Conservation (phyloP, 331 rosid species). For the Telfairia occidentalis region DNA sequence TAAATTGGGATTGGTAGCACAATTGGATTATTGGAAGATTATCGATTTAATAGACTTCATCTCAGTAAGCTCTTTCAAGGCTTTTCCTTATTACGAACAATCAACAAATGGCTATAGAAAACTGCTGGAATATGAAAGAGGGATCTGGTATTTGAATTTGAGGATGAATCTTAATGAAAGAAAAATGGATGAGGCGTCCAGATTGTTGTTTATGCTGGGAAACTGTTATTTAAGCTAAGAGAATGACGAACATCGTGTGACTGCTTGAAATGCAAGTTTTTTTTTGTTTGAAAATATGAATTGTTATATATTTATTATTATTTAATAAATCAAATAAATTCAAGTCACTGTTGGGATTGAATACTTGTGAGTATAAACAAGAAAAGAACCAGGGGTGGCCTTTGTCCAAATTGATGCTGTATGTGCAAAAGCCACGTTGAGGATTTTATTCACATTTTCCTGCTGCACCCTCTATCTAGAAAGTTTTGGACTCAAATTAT, state of each 20-base stretch:
- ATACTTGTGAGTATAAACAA: background rate
- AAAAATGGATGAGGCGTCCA: background rate
- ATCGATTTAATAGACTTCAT: background rate
- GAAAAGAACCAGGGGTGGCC: background rate
- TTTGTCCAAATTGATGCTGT: background rate
- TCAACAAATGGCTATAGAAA: background rate
- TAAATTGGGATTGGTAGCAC: background rate
- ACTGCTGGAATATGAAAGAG: background rate
- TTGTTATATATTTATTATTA: too few species aligned
- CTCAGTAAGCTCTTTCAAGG: background rate
- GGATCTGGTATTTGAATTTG: background rate
- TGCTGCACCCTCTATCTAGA: background rate
- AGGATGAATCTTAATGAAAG: background rate
- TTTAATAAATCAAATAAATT: too few species aligned
- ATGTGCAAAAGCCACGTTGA: background rate
- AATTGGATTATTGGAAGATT: background rate
- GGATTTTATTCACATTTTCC: background rate
- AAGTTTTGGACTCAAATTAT: background rate
- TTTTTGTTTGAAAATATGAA: too few species aligned
- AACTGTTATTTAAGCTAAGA: background rate
- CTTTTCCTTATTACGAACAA: background rate
- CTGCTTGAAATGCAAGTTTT: background rate
- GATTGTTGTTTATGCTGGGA: background rate
- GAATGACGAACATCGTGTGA: background rate
- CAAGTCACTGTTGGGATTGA: background rate